Percentiles rank a stretch among this genome's conserved stretches.
Conservation (phyloP, 1,284 basidiomycete genomes). For the Phylloboletellus chloephorus region DNA sequence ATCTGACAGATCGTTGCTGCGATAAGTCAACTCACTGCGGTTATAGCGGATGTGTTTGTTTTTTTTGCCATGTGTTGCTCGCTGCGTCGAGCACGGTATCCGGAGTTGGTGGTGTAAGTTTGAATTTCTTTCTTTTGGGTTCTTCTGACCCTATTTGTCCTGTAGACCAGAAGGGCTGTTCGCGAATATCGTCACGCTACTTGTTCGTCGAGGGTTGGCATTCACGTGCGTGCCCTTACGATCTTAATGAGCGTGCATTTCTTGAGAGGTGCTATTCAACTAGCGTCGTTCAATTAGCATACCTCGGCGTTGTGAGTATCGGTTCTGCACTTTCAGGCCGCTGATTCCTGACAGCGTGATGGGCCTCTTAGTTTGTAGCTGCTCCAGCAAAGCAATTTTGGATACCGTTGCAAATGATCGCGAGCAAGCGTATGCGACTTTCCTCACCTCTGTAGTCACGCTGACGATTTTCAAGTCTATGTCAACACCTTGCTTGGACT, state of each 20-base stretch:
- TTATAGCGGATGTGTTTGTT: constrained; percentile 25
- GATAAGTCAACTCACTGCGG: constrained; percentile 20
- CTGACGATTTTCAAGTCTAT: constrained; percentile 23
- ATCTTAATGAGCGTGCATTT: background rate
- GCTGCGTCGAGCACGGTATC: constrained; percentile 27
- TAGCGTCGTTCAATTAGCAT: constrained; percentile 26
- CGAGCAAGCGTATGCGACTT: constrained; percentile 30
- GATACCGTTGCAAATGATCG: constrained; percentile 36
- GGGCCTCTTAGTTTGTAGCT: constrained; percentile 30
- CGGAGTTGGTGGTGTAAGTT: constrained; percentile 29
- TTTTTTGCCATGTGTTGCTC: constrained; percentile 26
- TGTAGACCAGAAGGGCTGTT: constrained; percentile 18
- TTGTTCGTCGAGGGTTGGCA: constrained; percentile 31
- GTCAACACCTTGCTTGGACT: constrained; percentile 28
- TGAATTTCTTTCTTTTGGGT: background rate
- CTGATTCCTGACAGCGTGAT: constrained; percentile 1
- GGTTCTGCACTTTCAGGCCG: background rate
- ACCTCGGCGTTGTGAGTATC: constrained; percentile 24
- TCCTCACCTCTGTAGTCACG: background rate
- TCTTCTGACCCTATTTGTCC: background rate
- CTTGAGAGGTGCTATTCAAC: background rate
- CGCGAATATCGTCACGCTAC: constrained; percentile 9
- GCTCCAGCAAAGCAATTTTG: constrained; percentile 32
- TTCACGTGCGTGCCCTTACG: constrained; percentile 26
- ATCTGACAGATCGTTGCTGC: constrained; percentile 20